Base-by-base conservation (phyloP, 257 asterid species). In the Nicotiana paniculata region DNA sequence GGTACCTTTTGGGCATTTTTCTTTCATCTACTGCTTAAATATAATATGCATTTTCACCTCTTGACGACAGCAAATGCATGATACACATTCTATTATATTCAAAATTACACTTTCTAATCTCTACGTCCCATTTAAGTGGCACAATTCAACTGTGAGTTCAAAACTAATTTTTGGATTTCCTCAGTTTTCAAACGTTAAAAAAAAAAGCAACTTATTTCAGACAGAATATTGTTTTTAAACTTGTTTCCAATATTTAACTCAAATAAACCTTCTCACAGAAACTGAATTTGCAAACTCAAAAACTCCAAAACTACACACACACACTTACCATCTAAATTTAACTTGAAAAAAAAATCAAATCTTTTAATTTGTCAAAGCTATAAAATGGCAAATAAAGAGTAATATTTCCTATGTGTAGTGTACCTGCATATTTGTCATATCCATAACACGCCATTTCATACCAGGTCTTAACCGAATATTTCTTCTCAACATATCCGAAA, bases 361-460 rank as follows among this genome's bases (percentile, higher is more conserved):
- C 1, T 37, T 69, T 37, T 18, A 69, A 37, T n/a, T 37, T 67
- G 17, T 37, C 30, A 69, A 4, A 67, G 4, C 55, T 18, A 37
- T 35, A 16, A 69, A 10, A 35, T 37, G n/a, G 9, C 77, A 69
- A 0, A 13, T 53, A 53, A 11, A 53, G 3, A 9, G 2, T 11
- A 37, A 54, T 2, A 54, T 54, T 54, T 15, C 18, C 16, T 11
- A 53, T 28, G 15, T 33, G 10, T 33, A 2, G 46, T 28, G 2
- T 74, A 95, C 99, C 97, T 93, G 96, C 97, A 96, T 88, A 64
- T 82, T 64, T 39, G 99, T 93, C 95, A 96, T 96, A 82, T 94
- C 98, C 99, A 96, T 96, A 58, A 91, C 92, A 61, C 98, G 93
- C 99, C 99, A 96, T 87, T 91, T 93, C 99, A 96, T 96, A 82